Evolutionary conservation across 2,329 filamentous ascomycete species (phyloP).

Genomic region (Neopestalotiopsis sp.): DNA sequence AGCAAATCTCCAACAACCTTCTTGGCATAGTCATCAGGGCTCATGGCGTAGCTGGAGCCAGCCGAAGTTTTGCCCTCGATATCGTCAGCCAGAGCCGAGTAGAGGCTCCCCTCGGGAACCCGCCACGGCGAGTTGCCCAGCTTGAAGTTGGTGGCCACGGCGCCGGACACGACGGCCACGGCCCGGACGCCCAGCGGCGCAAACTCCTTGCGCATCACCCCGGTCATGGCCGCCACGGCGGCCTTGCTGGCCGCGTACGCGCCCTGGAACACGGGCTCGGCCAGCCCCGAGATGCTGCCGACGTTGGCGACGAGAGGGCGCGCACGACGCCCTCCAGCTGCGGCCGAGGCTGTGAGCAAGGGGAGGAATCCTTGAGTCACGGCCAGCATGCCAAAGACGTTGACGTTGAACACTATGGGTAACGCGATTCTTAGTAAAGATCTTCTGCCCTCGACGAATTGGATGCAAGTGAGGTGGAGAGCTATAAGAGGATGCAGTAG

Average conservation of each 20-base stretch:
- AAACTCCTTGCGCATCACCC: constrained; percentile 36
- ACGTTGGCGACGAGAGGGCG: constrained; percentile 31
- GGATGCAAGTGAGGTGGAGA: not conserved
- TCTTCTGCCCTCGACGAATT: not conserved
- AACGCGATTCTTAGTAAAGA: not conserved
- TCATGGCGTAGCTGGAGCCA: not conserved
- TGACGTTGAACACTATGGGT: constrained; percentile 29
- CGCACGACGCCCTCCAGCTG: not conserved
- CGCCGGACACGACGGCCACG: constrained; percentile 35
- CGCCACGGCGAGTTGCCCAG: constrained; percentile 29
- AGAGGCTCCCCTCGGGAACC: constrained; percentile 35
- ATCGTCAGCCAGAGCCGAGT: constrained; percentile 27
- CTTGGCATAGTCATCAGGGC: not conserved
- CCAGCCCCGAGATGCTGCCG: constrained; percentile 35
- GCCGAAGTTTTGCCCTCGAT: constrained; percentile 26
- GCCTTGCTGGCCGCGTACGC: constrained; percentile 39
- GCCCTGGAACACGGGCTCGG: constrained; percentile 34
- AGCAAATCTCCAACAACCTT: constrained; percentile 1
- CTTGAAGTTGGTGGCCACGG: constrained; percentile 32
- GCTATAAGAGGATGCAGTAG: not conserved
- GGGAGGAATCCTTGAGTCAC: constrained; percentile 39
- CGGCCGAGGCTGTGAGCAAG: constrained; percentile 28
- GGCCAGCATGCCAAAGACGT: constrained; percentile 35
- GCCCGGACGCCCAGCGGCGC: constrained; percentile 36
- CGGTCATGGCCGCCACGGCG: constrained; percentile 28